These are phyloP conservation scores for Botrytis fragariae DNA, from an alignment of 2,329 filamentous ascomycete species.

Conservation along the genomic window DNA sequence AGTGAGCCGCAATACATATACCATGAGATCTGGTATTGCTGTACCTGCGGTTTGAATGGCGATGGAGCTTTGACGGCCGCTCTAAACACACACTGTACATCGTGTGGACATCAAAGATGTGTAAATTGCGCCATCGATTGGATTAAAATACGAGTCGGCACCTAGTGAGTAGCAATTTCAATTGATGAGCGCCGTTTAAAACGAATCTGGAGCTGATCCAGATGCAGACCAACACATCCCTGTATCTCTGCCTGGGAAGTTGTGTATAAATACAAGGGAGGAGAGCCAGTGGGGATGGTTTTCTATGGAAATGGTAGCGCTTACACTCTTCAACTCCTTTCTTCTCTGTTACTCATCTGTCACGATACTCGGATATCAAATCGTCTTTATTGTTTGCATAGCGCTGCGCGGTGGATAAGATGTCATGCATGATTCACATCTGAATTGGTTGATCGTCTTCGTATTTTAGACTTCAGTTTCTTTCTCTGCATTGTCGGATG, in stretches of 20 bases:
- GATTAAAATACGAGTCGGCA: background rate
- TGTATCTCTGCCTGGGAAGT: background rate
- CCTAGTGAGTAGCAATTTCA: background rate
- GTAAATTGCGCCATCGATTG: background rate
- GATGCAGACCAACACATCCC: background rate
- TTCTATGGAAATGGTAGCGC: background rate
- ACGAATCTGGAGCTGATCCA: background rate
- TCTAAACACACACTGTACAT: background rate
- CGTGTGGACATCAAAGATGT: background rate
- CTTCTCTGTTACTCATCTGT: background rate
- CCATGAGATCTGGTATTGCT: conserved; percentile 14
- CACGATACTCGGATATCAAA: background rate
- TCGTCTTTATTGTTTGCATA: conserved; percentile 1
- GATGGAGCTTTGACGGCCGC: background rate
- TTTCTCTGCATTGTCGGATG: background rate
- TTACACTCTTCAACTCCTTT: background rate
- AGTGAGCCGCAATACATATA: background rate
- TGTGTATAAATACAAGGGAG: background rate
- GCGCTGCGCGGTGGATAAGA: conserved; percentile 3
- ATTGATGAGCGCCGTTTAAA: background rate
- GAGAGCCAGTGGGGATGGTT: background rate
- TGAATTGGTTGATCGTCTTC: background rate
- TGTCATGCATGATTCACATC: background rate
- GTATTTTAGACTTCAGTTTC: background rate
- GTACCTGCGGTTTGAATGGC: background rate